These are phyloP conservation scores for Wickerhamiella allomyrinae DNA, from an alignment of 805 yeast species.

Conservation along the genomic window DNA sequence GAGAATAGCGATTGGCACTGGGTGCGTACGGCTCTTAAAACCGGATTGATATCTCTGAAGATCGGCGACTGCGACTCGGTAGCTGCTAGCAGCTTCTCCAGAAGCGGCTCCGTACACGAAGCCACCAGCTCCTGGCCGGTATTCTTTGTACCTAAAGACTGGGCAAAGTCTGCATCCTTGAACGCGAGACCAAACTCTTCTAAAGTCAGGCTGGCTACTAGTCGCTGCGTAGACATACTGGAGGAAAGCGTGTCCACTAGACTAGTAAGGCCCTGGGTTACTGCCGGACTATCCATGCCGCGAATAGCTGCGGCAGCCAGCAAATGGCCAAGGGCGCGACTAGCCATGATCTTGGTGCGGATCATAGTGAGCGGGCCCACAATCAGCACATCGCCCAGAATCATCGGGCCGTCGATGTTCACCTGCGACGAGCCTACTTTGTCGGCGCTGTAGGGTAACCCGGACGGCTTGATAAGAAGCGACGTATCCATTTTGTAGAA, in stretches of 20 bases:
- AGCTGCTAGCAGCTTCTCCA: constrained; percentile 9
- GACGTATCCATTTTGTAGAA: constrained; percentile 69
- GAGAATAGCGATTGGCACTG: constrained; percentile 73
- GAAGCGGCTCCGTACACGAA: constrained; percentile 2
- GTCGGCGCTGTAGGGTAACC: constrained; percentile 27
- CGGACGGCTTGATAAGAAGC: constrained; percentile 71
- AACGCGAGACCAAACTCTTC: constrained; percentile 38
- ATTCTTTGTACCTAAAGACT: neutral
- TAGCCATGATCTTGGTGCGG: constrained; percentile 60
- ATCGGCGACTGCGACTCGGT: constrained; percentile 9
- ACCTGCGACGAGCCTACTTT: constrained; percentile 27
- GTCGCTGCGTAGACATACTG: constrained; percentile 67
- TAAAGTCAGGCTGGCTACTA: constrained; percentile 52
- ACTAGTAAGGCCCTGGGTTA: neutral
- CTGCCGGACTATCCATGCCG: neutral
- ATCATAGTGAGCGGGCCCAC: constrained; percentile 64
- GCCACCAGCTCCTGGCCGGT: neutral
- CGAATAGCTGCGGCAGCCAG: constrained; percentile 12
- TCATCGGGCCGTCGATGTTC: constrained; percentile 86
- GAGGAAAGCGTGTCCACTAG: constrained; percentile 34
- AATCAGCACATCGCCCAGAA: constrained; percentile 77
- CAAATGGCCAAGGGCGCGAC: constrained; percentile 55
- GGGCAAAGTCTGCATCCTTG: neutral
- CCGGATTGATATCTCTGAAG: constrained; percentile 76
- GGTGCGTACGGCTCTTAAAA: constrained; percentile 68